Percentiles rank a stretch among this genome's conserved stretches.
Evolutionary conservation across 129 eudicot species (phyloP).

Genomic region (Centrapalus pauciflorus): DNA sequence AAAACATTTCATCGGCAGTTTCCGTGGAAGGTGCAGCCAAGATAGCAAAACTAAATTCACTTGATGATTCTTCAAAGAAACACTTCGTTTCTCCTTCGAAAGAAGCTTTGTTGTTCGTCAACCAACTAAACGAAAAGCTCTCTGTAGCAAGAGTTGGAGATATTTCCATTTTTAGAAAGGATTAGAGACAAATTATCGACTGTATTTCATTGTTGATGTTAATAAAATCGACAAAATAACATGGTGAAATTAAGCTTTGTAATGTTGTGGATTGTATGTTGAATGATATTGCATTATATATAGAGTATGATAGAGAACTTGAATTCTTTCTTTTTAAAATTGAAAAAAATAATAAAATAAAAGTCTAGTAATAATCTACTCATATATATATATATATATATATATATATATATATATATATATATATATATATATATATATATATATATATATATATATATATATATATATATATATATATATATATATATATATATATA

Average conservation of each 20-base stretch:
- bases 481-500: too few species aligned
- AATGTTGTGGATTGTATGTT: not conserved
- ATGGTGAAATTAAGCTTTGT: not conserved
- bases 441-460: too few species aligned
- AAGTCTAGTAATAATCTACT: not conserved
- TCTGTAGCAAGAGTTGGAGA: not conserved
- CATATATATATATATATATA: too few species aligned
- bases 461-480: too few species aligned
- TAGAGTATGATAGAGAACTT: not conserved
- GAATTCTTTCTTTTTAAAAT: not conserved
- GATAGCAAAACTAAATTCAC: slow-evolving; percentile 4
- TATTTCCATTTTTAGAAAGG: slow-evolving; percentile 10
- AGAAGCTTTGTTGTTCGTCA: not conserved
- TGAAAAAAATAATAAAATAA: not conserved
- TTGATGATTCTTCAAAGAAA: slow-evolving; percentile 7
- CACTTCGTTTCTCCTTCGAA: not conserved
- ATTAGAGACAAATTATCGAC: not conserved
- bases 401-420: too few species aligned
- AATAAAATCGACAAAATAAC: not conserved
- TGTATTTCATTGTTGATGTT: not conserved
- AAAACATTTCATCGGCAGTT: slow-evolving; percentile 16
- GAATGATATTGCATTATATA: not conserved
- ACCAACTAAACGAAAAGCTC: slow-evolving; percentile 14
- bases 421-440: too few species aligned
- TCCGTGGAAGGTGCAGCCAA: not conserved